Percentiles rank a stretch among this genome's conserved stretches.
Conservation (phyloP, 768 basidiomycete species). For the Pisolithus marmoratus region DNA sequence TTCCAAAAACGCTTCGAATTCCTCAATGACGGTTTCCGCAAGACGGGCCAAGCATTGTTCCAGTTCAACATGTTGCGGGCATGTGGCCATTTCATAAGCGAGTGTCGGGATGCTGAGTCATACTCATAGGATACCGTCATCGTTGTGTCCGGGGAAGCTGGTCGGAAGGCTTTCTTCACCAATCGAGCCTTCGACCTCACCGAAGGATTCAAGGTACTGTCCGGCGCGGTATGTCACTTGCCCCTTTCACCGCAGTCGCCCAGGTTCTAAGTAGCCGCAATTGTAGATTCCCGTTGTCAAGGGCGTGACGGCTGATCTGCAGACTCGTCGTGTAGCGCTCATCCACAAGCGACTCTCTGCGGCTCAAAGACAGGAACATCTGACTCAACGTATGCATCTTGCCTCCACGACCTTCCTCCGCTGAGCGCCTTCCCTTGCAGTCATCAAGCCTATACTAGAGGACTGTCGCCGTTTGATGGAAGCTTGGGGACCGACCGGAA, state of each 20-base stretch:
- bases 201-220: constrained; percentile 75
- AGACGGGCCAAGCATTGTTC: constrained; percentile 59
- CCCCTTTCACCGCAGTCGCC: constrained; percentile 4
- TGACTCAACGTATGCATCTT: constrained; percentile 50
- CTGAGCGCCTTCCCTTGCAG: constrained; percentile 32
- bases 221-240: constrained; percentile 57
- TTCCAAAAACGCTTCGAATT: constrained; percentile 69
- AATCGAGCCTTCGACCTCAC: constrained; percentile 69
- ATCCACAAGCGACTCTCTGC: constrained; percentile 69
- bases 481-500: constrained; percentile 59
- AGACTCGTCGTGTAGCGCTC: constrained; percentile 51
- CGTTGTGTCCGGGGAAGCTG: constrained; percentile 70
- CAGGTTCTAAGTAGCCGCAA: constrained; percentile 11
- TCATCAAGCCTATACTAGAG: constrained; percentile 58
- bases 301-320: constrained; percentile 69
- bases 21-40: constrained; percentile 63
- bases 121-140: constrained; percentile 60
- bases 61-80: constrained; percentile 67
- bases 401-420: not conserved
- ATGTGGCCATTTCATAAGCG: constrained; percentile 25
- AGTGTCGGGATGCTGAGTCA: constrained; percentile 14
- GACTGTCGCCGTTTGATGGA: constrained; percentile 60
- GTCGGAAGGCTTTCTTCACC: constrained; percentile 62
- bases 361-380: constrained; percentile 56
- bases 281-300: constrained; percentile 67